These are phyloP conservation scores for Sclerotinia spermophila DNA, from an alignment of 2,329 filamentous ascomycete species.

Conservation along the genomic window DNA sequence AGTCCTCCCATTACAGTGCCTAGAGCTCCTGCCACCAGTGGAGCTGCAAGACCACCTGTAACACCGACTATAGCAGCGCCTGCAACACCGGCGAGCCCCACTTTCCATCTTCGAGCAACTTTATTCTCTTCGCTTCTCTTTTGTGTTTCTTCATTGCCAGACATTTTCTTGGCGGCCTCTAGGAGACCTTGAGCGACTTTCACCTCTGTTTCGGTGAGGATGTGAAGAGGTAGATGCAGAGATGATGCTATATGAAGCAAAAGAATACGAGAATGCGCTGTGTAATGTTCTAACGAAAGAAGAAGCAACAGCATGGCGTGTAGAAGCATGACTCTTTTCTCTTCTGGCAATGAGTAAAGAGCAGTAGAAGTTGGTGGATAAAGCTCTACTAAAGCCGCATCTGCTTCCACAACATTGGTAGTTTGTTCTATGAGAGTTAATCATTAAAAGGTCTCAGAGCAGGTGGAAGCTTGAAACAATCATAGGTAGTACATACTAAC, in stretches of 20 bases:
- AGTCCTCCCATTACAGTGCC: slow-evolving; percentile 64
- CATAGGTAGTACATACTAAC: slow-evolving; percentile 30
- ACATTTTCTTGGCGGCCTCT: slow-evolving; percentile 68
- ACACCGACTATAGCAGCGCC: slow-evolving; percentile 75
- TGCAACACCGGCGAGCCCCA: slow-evolving; percentile 81
- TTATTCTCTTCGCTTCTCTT: slow-evolving; percentile 70
- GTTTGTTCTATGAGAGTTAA: slow-evolving; percentile 32
- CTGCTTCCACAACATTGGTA: slow-evolving; percentile 45
- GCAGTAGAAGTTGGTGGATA: slow-evolving; percentile 59
- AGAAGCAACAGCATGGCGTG: slow-evolving; percentile 70
- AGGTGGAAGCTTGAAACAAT: neutral
- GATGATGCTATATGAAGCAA: slow-evolving; percentile 68
- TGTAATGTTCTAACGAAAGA: slow-evolving; percentile 74
- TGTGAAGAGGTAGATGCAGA: slow-evolving; percentile 60
- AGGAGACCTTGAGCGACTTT: slow-evolving; percentile 72
- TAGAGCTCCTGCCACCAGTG: slow-evolving; percentile 47
- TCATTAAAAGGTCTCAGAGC: neutral
- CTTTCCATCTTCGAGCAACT: slow-evolving; percentile 76
- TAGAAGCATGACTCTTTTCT: slow-evolving; percentile 64
- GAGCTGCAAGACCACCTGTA: slow-evolving; percentile 71
- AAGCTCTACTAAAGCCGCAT: slow-evolving; percentile 47
- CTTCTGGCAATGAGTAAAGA: slow-evolving; percentile 55
- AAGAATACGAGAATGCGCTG: slow-evolving; percentile 67
- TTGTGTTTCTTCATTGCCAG: slow-evolving; percentile 66
- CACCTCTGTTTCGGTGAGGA: slow-evolving; percentile 68